Percentiles rank a stretch among this genome's conserved stretches.
These are phyloP conservation scores for Chlamydomonas incerta DNA, from an alignment of 139 green algal species.

Conservation along the genomic window DNA sequence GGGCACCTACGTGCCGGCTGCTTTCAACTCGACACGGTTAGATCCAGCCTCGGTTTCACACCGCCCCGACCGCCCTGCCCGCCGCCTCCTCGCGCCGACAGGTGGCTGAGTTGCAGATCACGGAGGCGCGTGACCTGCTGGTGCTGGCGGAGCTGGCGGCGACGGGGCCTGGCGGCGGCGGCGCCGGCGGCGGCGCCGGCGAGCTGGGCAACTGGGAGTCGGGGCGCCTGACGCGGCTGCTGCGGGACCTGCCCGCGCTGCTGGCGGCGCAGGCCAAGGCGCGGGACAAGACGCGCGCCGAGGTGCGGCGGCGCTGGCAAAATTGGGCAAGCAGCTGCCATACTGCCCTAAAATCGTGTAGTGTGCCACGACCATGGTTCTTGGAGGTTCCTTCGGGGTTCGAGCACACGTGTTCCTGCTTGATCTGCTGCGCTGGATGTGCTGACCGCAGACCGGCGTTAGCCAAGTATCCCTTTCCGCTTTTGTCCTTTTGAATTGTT, in stretches of 20 bases:
- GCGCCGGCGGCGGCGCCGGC: not conserved
- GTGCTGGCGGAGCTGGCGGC: not conserved
- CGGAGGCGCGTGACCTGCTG: not conserved
- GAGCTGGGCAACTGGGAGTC: not conserved
- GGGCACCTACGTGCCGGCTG: too few relatives aligned
- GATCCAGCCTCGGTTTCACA: too few relatives aligned
- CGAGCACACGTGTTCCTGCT: too few relatives aligned
- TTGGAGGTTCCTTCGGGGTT: too few relatives aligned
- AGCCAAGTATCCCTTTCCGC: too few relatives aligned
- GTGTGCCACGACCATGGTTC: too few relatives aligned
- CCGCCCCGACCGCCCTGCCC: not conserved
- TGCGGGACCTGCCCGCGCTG: conserved; percentile 28
- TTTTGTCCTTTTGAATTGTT: too few relatives aligned
- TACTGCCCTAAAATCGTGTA: too few relatives aligned
- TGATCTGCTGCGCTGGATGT: too few relatives aligned
- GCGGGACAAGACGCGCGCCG: not conserved
- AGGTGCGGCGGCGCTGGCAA: conserved; percentile 7
- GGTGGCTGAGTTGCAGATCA: conserved; percentile 23
- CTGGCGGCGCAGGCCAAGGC: not conserved
- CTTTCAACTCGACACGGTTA: too few relatives aligned
- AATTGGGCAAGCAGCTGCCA: too few relatives aligned
- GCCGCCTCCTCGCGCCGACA: not conserved
- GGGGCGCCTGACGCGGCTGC: not conserved
- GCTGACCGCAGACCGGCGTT: too few relatives aligned
- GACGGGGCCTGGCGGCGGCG: not conserved